Base-by-base conservation (phyloP, 148 eudicot genomes). In the Chenopodium suecicum region DNA sequence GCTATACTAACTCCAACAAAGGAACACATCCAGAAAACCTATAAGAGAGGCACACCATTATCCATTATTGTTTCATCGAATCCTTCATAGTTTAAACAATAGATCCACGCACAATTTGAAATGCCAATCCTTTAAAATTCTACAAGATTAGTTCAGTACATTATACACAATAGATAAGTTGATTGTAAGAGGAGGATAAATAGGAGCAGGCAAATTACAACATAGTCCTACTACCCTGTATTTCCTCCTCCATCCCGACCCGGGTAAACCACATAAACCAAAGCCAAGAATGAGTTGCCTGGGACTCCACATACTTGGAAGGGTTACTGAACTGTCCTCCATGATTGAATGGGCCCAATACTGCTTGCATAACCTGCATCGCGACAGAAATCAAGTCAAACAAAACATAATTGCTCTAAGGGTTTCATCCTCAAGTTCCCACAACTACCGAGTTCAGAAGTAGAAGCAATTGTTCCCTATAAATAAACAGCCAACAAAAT, bases 251-350 rank as follows among this genome's bases (percentile, higher is more conserved):
- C 46, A 69, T 7, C 44, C 76, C 74, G 31, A 70, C 56, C 83
- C 79, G 46, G 27, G 47, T 56, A 73, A 80, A 77, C 76, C n/a
- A 11, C 70, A 66, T 70, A 73, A 84, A 78, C 79, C 80, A 86
- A 41, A 90, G 92, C 92, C 92, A 90, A 90, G 92, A 87, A 90
- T 88, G 92, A 90, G 74, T 90, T 90, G 92, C 92, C 92, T 82
- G 87, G 46, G 81, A 74, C 75, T 77, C 83, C 50, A 82, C 46
- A 10, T 14, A 37, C 81, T 41, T 64, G 60, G 60, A 16, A 73
- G 77, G 70, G 58, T 54, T 70, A 10, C 54, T 50, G 11, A 16
- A 54, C 67, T 22, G 8, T 67, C 77, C 20, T 60, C 31, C 64
- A 52, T 20, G 1, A 75, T 37, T 72, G 54, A 46, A 20, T 4